phyloP scores from a whole-genome alignment of 768 basidiomycete genomes.

The Mycena vulgaris region DNA sequence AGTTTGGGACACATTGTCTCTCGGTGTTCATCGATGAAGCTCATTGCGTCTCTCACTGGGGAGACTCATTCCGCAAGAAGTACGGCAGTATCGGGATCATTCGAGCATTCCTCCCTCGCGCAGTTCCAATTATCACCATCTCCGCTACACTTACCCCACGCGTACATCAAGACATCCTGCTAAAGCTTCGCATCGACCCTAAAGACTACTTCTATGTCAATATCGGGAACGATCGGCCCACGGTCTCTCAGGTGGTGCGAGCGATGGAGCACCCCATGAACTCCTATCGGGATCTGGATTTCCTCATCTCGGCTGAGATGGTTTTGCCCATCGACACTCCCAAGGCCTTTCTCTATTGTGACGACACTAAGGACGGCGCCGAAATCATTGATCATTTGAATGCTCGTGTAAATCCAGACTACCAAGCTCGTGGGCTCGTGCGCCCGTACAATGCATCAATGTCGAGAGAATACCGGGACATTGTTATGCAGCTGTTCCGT shows the following conservation, averaged over 20 bases:
- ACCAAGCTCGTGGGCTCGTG: conserved; percentile 39
- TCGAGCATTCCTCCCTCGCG: conserved; percentile 47
- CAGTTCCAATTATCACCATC: conserved; percentile 49
- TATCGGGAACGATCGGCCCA: conserved; percentile 52
- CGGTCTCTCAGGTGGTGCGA: conserved; percentile 53
- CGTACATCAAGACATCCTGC: conserved; percentile 46
- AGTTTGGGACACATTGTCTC: conserved; percentile 10
- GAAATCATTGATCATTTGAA: conserved; percentile 46
- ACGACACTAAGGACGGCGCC: conserved; percentile 43
- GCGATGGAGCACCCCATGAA: conserved; percentile 51
- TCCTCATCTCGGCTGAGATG: conserved; percentile 43
- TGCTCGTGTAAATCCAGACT: conserved; percentile 20
- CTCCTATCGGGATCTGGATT: conserved; percentile 51
- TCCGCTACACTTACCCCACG: conserved; percentile 50
- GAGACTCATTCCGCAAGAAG: conserved; percentile 50
- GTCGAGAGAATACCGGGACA: conserved; percentile 36
- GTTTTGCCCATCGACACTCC: conserved; percentile 36
- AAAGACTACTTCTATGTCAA: conserved; percentile 39
- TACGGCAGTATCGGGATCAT: conserved; percentile 47
- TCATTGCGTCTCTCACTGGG: conserved; percentile 57
- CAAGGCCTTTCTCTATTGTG: conserved; percentile 50
- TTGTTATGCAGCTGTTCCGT: conserved; percentile 46
- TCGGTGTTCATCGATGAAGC: conserved; percentile 47
- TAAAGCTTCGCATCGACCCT: conserved; percentile 45
- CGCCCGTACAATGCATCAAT: conserved; percentile 47